Evolutionary conservation across 2,329 filamentous ascomycete species (phyloP), one percentile per base, ranked within the genome.

Genomic region (Alternaria gaisen): DNA sequence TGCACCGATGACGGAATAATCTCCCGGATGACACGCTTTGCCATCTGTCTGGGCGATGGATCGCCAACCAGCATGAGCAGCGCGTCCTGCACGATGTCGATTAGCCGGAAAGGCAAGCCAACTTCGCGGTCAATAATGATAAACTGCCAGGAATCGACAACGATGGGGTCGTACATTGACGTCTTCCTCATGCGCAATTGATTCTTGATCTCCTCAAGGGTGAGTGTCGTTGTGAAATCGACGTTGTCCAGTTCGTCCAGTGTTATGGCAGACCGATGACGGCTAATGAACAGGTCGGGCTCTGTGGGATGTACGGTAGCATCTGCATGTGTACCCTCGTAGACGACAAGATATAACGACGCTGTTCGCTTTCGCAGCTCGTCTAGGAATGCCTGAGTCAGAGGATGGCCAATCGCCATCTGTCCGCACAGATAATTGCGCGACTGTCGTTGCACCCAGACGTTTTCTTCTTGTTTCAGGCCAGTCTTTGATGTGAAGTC

Each of bases 91-190:
- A 76, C 66, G 1, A 74, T 74, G 12, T 75, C 70, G 4, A 75
- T 66, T 1, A 76, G 59, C 6, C 63, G 42, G 14, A 76, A 76
- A 0, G 73, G 69, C 5, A 69, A 36, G 0, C 70, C 69, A 5
- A 63, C 62, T 18, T 72, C 63, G n/a, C 66, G 63, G 24, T 75
- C 72, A 32, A 76, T 72, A 42, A 76, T 70, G 32, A 75, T 73
- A 56, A 76, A 75, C 14, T 75, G 70, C 73, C 72, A 76, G 0
- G 73, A 76, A 20, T 75, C 72, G 0, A 72, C 70, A 0, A 73
- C 68, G 3, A 76, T 73, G 0, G 72, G 70, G n/a, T 76, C 71
- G 20, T 74, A 74, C 68, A 73, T 74, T 0, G 67, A 61, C 0
- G 59, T 69, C 46, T 74, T 74, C 4, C 63, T 38, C 22, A 70